These are phyloP conservation scores for Pholiota molesta DNA, from an alignment of 768 basidiomycete genomes.

Conservation along the genomic window DNA sequence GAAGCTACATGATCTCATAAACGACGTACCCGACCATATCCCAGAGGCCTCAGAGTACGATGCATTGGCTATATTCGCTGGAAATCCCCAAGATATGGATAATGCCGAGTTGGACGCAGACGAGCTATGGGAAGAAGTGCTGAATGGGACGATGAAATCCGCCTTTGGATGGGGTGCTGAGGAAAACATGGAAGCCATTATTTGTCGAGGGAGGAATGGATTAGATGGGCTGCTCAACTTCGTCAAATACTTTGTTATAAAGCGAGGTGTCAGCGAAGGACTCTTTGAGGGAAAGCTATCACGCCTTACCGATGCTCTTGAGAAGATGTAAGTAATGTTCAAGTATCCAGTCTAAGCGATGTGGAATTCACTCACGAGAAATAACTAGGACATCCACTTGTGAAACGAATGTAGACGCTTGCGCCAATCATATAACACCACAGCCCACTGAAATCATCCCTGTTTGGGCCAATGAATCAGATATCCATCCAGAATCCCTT, in stretches of 20 bases:
- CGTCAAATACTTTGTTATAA: not conserved
- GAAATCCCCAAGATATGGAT: not conserved
- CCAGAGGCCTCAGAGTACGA: not conserved
- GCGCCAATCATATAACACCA: no score
- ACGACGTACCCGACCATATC: not conserved
- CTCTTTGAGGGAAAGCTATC: slow-evolving; percentile 2
- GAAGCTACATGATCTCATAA: not conserved
- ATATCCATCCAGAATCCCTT: no score
- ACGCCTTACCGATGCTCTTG: not conserved
- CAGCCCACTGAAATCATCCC: no score
- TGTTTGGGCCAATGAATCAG: no score
- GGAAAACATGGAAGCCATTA: not conserved
- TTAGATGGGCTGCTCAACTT: not conserved
- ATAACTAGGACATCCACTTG: no score
- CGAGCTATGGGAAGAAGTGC: not conserved
- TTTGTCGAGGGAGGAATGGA: not conserved
- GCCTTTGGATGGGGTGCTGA: slow-evolving; percentile 1
- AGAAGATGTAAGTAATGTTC: not conserved
- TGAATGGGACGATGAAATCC: not conserved
- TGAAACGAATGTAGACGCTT: no score
- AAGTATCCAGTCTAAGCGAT: no score
- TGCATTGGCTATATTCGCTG: not conserved
- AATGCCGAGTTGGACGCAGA: not conserved
- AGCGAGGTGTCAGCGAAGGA: not conserved
- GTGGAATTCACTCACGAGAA: no score